Conservation (phyloP, 2,329 filamentous ascomycete genomes). For the Colletotrichum zoysiae region DNA sequence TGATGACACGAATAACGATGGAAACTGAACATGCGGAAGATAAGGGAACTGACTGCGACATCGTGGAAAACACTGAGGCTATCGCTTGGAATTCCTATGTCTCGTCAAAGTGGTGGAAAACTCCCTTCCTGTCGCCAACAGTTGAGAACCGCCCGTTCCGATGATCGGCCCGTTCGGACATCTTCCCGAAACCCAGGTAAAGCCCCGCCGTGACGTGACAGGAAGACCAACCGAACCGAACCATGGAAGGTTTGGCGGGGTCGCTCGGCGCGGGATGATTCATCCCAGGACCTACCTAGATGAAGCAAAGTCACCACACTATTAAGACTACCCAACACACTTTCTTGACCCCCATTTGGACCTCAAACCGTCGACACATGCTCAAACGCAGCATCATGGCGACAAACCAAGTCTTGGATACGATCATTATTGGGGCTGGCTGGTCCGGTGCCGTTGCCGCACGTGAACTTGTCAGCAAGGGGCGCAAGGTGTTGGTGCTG, state of each 20-base stretch:
- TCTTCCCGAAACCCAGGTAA: conserved; percentile 24
- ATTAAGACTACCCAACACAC: neutral
- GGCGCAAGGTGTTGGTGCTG: conserved; percentile 34
- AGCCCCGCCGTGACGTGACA: conserved; percentile 23
- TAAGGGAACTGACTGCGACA: neutral
- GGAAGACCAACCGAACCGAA: neutral
- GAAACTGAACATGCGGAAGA: neutral
- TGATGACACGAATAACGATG: neutral
- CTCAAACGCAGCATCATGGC: conserved; percentile 30
- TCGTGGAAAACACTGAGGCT: neutral
- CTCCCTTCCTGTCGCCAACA: neutral
- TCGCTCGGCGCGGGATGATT: conserved; percentile 18
- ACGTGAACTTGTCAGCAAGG: conserved; percentile 30
- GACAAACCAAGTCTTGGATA: conserved; percentile 30
- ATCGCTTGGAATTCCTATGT: neutral
- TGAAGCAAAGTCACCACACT: conserved; percentile 12
- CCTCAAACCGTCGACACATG: conserved; percentile 12
- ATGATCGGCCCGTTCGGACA: conserved; percentile 41
- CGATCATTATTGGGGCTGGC: conserved; percentile 40
- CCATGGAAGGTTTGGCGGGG: conserved; percentile 17
- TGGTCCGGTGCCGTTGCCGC: conserved; percentile 37
- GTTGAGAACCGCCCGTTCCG: conserved; percentile 31
- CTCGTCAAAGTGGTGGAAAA: neutral
- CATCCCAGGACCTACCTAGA: conserved; percentile 5
- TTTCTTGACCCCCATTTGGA: neutral